Evolutionary conservation across 1,284 basidiomycete genomes (phyloP), one percentile per base, ranked within the genome.

Genomic region (Ganoderma sinense): DNA sequence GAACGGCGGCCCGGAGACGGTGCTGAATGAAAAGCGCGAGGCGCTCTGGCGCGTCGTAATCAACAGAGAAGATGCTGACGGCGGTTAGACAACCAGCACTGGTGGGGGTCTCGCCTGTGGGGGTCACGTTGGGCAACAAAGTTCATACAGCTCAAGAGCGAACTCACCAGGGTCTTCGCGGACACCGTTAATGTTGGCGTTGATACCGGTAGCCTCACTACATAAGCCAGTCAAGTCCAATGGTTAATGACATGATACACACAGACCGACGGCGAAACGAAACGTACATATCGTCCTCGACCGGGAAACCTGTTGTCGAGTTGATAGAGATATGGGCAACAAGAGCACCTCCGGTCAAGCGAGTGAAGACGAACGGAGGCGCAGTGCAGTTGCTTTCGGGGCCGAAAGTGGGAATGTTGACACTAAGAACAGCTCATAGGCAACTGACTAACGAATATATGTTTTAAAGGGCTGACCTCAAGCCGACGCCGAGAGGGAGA

Each of bases 21-120:
- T 62, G 41, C 67, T 78, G 77, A 13, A 78, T 71, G 10, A 73
- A 76, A 36, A 63, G 60, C 4, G 77, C 76, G 39, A 75, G 64
- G 14, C 55, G 69, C 26, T 68, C 68, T 2, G 76, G 77, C 20
- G 78, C 77, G 45, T 79, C 78, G 53, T 78, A 79, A 45, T 79
- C 78, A 16, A 78, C 67, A 18, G 74, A 65, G 71, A 79, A 78
- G 23, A 79, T 71, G 67, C 77, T 78, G 62, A 79, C 75, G 6
- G 77, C 73, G 4, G 77, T 76, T 67, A 70, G 58, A 70, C 78
- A 79, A 40, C 67, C 67, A 4, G 76, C 73, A 55, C 75, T 76
- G 13, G 73, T 73, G 13, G 70, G 65, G 1, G 75, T 78, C 69
- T 79, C 78, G 41, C 77, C 78, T 79, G 53, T 40, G 14, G 11